These are phyloP conservation scores for Fomitopsis pinicola DNA, from an alignment of 1,284 basidiomycete genomes.

Conservation along the genomic window DNA sequence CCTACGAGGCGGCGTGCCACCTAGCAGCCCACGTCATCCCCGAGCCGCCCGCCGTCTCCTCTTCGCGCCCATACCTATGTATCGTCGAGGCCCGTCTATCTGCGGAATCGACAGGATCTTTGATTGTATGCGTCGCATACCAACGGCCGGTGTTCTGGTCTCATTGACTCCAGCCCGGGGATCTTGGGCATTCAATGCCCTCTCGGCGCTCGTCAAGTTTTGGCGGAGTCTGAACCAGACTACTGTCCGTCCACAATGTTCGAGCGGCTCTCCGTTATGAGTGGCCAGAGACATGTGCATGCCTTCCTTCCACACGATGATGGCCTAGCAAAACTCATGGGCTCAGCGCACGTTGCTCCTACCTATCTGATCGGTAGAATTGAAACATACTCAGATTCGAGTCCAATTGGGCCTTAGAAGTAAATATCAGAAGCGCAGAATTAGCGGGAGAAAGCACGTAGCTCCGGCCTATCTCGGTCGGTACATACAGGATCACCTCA, in stretches of 20 bases:
- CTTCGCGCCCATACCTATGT: background rate
- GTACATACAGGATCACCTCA: background rate
- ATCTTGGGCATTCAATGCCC: background rate
- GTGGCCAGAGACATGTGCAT: background rate
- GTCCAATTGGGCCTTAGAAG: background rate
- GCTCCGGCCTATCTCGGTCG: conserved; percentile 1
- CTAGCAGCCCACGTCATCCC: background rate
- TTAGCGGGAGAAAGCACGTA: background rate
- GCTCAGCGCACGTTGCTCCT: background rate
- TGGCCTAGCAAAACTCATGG: background rate
- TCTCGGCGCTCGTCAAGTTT: background rate
- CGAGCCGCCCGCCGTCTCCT: background rate
- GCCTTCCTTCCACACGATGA: background rate
- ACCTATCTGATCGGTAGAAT: background rate
- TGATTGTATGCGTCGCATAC: background rate
- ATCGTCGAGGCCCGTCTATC: background rate
- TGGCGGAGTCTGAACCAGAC: background rate
- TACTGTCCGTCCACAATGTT: background rate
- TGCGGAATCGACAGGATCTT: background rate
- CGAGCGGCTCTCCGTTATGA: background rate
- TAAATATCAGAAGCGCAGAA: background rate
- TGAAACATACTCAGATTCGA: background rate
- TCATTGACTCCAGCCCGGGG: background rate
- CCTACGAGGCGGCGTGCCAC: background rate
- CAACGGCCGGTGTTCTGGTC: background rate